Conservation (phyloP, 345 rosid species). For the Trapa incisa region DNA sequence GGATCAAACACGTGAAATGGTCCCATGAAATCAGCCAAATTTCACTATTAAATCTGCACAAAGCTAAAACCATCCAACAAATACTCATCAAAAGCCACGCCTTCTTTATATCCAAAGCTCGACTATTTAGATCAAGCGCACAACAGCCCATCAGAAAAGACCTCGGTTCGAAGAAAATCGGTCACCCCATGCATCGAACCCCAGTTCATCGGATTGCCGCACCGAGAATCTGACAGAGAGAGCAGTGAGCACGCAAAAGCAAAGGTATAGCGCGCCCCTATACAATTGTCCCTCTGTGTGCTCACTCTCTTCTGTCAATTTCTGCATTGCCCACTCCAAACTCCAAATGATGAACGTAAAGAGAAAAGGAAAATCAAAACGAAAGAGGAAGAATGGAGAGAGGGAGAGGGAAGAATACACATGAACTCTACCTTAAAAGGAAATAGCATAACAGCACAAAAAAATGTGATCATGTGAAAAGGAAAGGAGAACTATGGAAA, state of each 20-base stretch:
- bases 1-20: neutral
- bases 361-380: neutral
- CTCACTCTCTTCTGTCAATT: slow-evolving; percentile 99
- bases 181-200: neutral
- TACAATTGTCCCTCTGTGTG: slow-evolving; percentile 74
- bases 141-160: neutral
- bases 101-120: neutral
- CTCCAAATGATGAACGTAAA: neutral
- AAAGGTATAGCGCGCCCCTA: slow-evolving; percentile 31
- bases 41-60: neutral
- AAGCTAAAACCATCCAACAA: neutral
- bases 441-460: neutral
- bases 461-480: neutral
- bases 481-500: neutral
- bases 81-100: neutral
- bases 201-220: neutral
- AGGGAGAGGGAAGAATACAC: too few species aligned
- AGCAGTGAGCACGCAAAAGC: slow-evolving; percentile 94
- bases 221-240: slow-evolving; percentile 49
- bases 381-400: slow-evolving; percentile 2
- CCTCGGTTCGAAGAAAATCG: neutral
- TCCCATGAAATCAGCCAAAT: neutral
- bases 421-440: slow-evolving; percentile 9
- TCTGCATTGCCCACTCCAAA: slow-evolving; percentile 26
- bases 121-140: neutral